A percentile compares a stretch with the other conserved stretches of the same genome.
Conservation (phyloP, 2,329 filamentous ascomycete genomes). For the Aspergillus japonicus region DNA sequence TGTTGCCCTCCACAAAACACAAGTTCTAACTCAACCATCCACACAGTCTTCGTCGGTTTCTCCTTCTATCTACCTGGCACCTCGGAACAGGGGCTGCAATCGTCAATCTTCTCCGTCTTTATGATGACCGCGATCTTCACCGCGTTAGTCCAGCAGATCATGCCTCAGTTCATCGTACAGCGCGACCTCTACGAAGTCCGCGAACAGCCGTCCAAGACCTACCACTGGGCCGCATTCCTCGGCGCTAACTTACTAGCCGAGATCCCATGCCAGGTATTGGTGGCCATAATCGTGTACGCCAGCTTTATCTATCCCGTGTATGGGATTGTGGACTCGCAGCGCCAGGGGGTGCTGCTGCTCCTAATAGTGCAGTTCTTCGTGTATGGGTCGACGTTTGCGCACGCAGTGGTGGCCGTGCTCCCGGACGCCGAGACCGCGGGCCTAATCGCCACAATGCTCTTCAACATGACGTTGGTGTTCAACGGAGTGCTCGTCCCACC, state of each 20-base stretch:
- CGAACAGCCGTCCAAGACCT: neutral
- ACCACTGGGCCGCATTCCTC: neutral
- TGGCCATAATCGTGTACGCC: neutral
- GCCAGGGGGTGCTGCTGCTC: too few species aligned
- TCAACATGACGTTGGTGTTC: neutral
- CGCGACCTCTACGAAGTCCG: neutral
- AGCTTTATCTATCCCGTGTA: too few species aligned
- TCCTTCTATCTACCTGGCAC: neutral
- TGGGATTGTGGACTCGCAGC: too few species aligned
- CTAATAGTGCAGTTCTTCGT: too few species aligned
- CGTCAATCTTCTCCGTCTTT: neutral
- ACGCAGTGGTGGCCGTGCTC: slow-evolving; percentile 2
- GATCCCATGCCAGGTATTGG: neutral
- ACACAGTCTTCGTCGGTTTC: neutral
- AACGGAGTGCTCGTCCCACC: neutral
- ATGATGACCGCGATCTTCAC: neutral
- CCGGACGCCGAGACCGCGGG: neutral
- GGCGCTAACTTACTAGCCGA: neutral
- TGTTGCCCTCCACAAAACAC: too few species aligned
- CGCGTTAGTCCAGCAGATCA: neutral
- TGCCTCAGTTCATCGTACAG: neutral
- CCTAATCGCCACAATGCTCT: neutral
- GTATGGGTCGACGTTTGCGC: too few species aligned
- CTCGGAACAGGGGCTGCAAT: neutral
- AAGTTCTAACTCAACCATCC: neutral